Conservation (phyloP, 2,329 filamentous ascomycete genomes). For the Ceratocystis variospora region DNA sequence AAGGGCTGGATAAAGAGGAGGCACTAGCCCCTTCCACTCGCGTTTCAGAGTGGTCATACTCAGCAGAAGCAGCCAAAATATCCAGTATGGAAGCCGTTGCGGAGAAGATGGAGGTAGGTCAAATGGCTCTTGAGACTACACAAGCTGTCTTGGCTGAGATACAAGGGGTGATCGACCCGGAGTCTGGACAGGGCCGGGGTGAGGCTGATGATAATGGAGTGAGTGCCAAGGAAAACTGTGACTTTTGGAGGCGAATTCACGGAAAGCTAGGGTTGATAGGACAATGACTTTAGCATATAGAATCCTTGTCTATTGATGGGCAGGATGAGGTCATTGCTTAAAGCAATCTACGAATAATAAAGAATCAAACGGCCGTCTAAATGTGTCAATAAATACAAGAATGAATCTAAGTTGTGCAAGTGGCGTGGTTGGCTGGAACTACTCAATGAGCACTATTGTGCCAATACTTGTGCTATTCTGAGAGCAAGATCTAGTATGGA, state of each 20-base stretch:
- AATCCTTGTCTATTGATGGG: neutral
- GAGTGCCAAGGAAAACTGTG: conserved; percentile 23
- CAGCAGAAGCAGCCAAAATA: conserved; percentile 47
- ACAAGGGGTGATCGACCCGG: conserved; percentile 34
- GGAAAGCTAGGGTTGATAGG: conserved; percentile 41
- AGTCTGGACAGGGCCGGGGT: conserved; percentile 22
- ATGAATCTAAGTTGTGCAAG: too few relatives aligned
- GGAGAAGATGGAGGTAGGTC: conserved; percentile 46
- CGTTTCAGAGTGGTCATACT: conserved; percentile 45
- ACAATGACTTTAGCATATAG: conserved; percentile 22
- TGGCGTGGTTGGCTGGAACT: too few relatives aligned
- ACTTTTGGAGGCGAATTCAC: conserved; percentile 39
- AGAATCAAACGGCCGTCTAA: neutral
- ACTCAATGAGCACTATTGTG: conserved; percentile 24
- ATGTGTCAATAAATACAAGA: neutral
- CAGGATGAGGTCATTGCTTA: neutral
- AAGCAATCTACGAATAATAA: neutral
- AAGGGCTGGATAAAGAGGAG: conserved; percentile 20
- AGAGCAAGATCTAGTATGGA: conserved; percentile 75
- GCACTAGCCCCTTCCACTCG: conserved; percentile 25
- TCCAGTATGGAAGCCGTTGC: conserved; percentile 43
- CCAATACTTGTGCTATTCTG: conserved; percentile 62
- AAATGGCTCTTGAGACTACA: conserved; percentile 41
- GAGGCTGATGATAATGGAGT: conserved; percentile 1
- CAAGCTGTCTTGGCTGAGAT: conserved; percentile 37